Evolutionary conservation across 2,329 filamentous ascomycete species (phyloP).

Genomic region (Clarireedia hainanense): DNA sequence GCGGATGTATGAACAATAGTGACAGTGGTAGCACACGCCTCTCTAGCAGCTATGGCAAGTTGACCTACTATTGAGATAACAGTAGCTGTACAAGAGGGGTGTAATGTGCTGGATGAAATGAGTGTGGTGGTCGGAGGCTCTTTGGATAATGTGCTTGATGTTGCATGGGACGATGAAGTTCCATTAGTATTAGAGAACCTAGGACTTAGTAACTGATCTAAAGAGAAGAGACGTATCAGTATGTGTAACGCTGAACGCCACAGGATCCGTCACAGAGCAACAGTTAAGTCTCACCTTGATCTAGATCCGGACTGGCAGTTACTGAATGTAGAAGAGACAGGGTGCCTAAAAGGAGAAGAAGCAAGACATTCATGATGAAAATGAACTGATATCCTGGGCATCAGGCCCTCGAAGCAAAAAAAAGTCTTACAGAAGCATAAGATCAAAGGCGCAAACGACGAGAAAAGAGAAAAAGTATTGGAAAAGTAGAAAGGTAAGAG

Average conservation of each 20-base stretch:
- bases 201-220: not conserved
- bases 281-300: conserved; percentile 5
- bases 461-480: conserved; percentile 1
- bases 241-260: conserved; percentile 6
- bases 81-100: conserved; percentile 11
- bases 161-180: conserved; percentile 5
- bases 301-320: conserved; percentile 3
- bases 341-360: conserved; percentile 11
- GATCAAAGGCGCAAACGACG: conserved; percentile 4
- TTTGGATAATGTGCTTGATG: conserved; percentile 5
- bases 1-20: conserved; percentile 2
- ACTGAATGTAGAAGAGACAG: conserved; percentile 16
- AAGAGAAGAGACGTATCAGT: not conserved
- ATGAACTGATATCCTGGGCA: conserved; percentile 2
- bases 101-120: not conserved
- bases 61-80: conserved; percentile 8
- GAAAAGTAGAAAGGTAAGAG: conserved; percentile 1
- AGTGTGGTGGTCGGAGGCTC: conserved; percentile 4
- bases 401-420: not conserved
- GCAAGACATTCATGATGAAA: conserved; percentile 18
- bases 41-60: conserved; percentile 2
- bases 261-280: conserved; percentile 2
- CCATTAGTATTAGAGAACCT: conserved; percentile 4
- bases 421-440: conserved; percentile 1
- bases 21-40: conserved; percentile 7